Percentiles rank a stretch among this genome's conserved stretches.
phyloP scores from a whole-genome alignment of 768 basidiomycete species.

The Macrolepiota fuliginosa region DNA sequence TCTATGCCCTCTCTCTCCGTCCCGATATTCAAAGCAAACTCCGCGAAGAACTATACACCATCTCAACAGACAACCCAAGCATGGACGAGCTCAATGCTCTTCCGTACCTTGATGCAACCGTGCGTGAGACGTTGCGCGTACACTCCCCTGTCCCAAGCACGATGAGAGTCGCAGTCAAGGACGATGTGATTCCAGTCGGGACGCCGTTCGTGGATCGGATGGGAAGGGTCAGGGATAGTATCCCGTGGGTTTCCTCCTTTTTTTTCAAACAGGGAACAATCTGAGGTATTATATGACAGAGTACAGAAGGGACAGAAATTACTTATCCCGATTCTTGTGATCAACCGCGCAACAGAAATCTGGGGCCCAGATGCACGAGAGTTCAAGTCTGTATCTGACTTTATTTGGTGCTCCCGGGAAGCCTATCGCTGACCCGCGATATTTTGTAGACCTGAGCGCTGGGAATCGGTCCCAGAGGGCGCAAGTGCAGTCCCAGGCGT shows the following conservation, averaged over 20 bases:
- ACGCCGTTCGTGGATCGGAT: constrained; percentile 42
- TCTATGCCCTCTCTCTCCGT: constrained; percentile 51
- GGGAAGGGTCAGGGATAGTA: constrained; percentile 36
- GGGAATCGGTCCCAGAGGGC: constrained; percentile 46
- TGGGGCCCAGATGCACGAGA: constrained; percentile 67
- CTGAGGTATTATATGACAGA: constrained; percentile 19
- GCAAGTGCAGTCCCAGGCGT: constrained; percentile 51
- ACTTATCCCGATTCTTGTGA: constrained; percentile 45
- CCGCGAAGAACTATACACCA: constrained; percentile 50
- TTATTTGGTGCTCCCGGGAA: too few species aligned
- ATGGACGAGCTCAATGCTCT: constrained; percentile 70
- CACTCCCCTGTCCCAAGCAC: constrained; percentile 49
- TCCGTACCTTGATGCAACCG: constrained; percentile 66
- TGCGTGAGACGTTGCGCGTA: constrained; percentile 58
- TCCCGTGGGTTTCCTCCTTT: constrained; percentile 29
- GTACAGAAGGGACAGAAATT: constrained; percentile 44
- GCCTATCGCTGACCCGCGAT: too few species aligned
- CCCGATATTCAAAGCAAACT: constrained; percentile 52
- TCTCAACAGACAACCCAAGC: constrained; percentile 54
- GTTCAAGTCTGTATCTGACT: constrained; percentile 43
- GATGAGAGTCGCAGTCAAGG: constrained; percentile 42
- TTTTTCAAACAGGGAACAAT: neutral
- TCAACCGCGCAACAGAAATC: constrained; percentile 50
- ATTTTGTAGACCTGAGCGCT: constrained; percentile 61
- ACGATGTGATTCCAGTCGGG: constrained; percentile 51